Conservation (phyloP, 108 stramenopile genomes). For the Pseudonitzschia multiseries region DNA sequence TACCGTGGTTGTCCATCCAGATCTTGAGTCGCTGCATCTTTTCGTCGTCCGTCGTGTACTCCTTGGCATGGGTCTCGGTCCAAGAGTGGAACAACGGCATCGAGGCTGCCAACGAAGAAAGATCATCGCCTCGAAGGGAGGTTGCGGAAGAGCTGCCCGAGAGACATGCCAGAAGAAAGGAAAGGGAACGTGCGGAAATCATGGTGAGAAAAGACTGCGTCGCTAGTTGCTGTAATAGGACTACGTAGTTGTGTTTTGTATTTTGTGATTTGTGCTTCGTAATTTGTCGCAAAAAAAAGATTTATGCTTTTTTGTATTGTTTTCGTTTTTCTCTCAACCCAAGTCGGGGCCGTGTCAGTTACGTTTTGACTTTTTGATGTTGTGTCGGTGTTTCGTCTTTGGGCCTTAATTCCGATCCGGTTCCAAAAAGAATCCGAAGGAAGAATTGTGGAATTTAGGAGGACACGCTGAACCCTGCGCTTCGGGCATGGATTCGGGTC, state of each 20-base stretch:
- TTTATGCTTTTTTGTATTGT: too few relatives aligned
- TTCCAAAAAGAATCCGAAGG: not conserved
- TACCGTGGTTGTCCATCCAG: slow-evolving; percentile 84
- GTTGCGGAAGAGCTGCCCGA: not conserved
- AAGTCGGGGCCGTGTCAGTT: too few relatives aligned
- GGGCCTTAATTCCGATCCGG: not conserved
- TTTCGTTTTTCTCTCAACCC: too few relatives aligned
- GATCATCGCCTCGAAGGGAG: not conserved
- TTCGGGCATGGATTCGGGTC: too few relatives aligned
- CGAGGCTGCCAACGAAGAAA: slow-evolving; percentile 3
- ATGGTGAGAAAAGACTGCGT: not conserved
- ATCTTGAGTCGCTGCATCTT: slow-evolving; percentile 45
- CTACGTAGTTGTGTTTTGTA: not conserved
- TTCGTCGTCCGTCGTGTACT: slow-evolving; percentile 52
- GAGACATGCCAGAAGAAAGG: slow-evolving; percentile 3
- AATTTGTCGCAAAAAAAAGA: too few relatives aligned
- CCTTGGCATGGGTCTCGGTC: slow-evolving; percentile 50
- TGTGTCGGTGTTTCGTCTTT: not conserved
- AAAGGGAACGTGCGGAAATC: not conserved
- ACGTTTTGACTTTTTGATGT: too few relatives aligned
- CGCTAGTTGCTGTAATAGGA: too few relatives aligned
- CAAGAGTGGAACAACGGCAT: slow-evolving; percentile 36
- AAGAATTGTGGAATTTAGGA: not conserved
- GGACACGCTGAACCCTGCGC: too few relatives aligned
- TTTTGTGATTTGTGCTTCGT: not conserved